Conservation (phyloP, 352 stramenopile species). For the Phytophthora fragariae region DNA sequence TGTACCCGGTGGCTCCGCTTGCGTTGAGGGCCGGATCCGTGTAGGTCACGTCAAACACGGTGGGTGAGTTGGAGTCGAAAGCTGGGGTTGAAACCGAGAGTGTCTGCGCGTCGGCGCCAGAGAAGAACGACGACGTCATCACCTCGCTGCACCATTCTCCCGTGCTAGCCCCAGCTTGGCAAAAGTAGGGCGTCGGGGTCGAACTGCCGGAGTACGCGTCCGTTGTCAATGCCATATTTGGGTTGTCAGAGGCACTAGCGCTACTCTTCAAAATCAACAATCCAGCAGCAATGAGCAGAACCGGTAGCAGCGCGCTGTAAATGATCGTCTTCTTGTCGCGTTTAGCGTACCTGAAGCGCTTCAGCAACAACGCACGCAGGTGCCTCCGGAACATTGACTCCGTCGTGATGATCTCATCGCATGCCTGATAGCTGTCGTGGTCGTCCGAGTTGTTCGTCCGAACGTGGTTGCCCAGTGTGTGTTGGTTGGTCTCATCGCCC, state of each 20-base stretch:
- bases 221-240: constrained; percentile 38
- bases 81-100: constrained; percentile 28
- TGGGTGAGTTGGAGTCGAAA: constrained; percentile 44
- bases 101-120: constrained; percentile 24
- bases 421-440: constrained; percentile 22
- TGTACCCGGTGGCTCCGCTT: constrained; percentile 45
- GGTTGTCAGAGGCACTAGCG: constrained; percentile 40
- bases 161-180: constrained; percentile 28
- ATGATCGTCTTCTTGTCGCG: constrained; percentile 56
- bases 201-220: constrained; percentile 29
- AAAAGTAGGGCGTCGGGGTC: constrained; percentile 50
- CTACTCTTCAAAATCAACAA: constrained; percentile 49
- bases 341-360: constrained; percentile 56
- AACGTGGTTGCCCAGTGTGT: constrained; percentile 35
- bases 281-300: constrained; percentile 57
- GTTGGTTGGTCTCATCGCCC: constrained; percentile 40
- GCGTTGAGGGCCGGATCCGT: constrained; percentile 47
- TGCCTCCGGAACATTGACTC: constrained; percentile 41
- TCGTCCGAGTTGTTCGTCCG: constrained; percentile 13
- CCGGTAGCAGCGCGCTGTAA: constrained; percentile 55
- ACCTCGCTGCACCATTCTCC: constrained; percentile 44
- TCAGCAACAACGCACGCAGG: constrained; percentile 52
- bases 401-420: constrained; percentile 26
- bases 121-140: constrained; percentile 38
- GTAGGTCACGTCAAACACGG: constrained; percentile 58